Conservation (phyloP, 2,329 filamentous ascomycete species). For the Hypomyces perniciosus region DNA sequence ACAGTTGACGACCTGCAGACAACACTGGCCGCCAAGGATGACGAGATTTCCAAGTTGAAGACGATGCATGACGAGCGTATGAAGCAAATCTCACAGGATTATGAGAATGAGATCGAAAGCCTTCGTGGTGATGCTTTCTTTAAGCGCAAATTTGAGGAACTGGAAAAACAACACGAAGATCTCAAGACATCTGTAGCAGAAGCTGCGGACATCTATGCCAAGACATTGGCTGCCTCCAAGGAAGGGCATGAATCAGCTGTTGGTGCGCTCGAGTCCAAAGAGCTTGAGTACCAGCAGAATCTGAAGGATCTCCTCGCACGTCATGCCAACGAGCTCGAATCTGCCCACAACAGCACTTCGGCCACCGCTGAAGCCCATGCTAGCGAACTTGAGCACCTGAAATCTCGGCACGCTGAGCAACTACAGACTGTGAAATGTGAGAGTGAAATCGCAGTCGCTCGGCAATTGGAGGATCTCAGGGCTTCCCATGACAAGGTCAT, state of each 20-base stretch:
- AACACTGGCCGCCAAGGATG: conserved; percentile 43
- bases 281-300: conserved; percentile 47
- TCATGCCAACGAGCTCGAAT: conserved; percentile 54
- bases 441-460: conserved; percentile 32
- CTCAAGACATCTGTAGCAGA: conserved; percentile 33
- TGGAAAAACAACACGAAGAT: conserved; percentile 52
- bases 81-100: conserved; percentile 53
- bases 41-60: conserved; percentile 45
- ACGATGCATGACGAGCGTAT: conserved; percentile 53
- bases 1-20: conserved; percentile 43
- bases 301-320: conserved; percentile 50
- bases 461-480: conserved; percentile 38
- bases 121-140: conserved; percentile 58
- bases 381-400: conserved; percentile 48
- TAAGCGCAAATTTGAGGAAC: conserved; percentile 56
- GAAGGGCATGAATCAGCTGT: conserved; percentile 39
- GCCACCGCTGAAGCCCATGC: conserved; percentile 44
- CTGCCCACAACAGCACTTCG: conserved; percentile 46
- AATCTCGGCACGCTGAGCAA: conserved; percentile 48
- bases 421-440: conserved; percentile 39
- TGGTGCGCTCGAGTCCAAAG: conserved; percentile 43
- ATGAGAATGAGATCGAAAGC: conserved; percentile 59
- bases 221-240: conserved; percentile 38
- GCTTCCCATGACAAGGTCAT: conserved; percentile 36
- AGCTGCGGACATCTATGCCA: conserved; percentile 32